These are phyloP conservation scores for Fennellomyces sp. DNA, from an alignment of 371 early-diverging fungal genomes.

Conservation along the genomic window DNA sequence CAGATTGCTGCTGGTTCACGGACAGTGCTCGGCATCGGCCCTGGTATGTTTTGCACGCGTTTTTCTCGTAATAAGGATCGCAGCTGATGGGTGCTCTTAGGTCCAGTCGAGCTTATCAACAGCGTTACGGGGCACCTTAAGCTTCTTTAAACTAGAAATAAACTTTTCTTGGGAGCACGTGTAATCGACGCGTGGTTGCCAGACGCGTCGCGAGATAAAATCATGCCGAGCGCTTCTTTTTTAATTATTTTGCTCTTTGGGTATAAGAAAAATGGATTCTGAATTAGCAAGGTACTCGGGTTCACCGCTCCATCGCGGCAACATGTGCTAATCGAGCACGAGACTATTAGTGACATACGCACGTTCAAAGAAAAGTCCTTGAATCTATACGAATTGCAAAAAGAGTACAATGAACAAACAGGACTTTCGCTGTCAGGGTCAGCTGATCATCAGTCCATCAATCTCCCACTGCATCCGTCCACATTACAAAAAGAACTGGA, in stretches of 20 bases:
- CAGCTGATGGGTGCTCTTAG: no score
- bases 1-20: conserved; percentile 96
- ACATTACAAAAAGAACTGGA: conserved; percentile 7
- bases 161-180: neutral
- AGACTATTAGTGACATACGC: neutral
- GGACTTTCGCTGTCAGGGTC: neutral
- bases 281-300: neutral
- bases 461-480: conserved; percentile 5
- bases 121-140: conserved; percentile 86
- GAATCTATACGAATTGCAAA: neutral
- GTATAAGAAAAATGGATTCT: neutral
- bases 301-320: neutral
- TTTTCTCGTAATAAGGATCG: no score
- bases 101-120: conserved; percentile 78
- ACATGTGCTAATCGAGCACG: no score
- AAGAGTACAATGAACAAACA: conserved; percentile 4
- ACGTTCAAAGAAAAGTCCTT: conserved; percentile 5
- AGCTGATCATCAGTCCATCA: neutral
- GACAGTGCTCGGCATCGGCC: conserved; percentile 97
- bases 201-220: neutral
- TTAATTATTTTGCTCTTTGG: no score
- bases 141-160: conserved; percentile 58
- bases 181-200: neutral
- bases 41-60: conserved; percentile 55
- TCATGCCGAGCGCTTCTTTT: neutral